Evolutionary conservation across 768 basidiomycete species (phyloP), one percentile per base, ranked within the genome.

Genomic region (Suillus decipiens): DNA sequence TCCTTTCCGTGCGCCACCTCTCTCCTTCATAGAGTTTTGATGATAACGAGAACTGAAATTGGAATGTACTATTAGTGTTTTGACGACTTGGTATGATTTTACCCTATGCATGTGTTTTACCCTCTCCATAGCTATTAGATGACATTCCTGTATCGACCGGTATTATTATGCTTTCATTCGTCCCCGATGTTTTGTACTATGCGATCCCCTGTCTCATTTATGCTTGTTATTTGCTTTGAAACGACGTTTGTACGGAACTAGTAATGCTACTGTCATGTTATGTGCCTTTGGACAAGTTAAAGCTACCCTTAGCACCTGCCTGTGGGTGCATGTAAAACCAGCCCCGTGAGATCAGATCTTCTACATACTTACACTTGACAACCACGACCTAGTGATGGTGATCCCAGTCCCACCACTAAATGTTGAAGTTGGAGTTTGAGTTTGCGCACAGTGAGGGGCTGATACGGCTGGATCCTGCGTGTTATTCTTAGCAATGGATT

Each of bases 81-180:
- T 11, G 10, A 28, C 17, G 10, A 28, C 15, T 57, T 57, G 39
- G 56, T 19, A 41, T 11, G 56, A 17, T 41, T 41, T 57, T 19
- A 41, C 24, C 22, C 55, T 17, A 57, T 57, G 39, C 56, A 39
- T 19, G 24, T 28, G 56, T 57, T 57, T 31, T 41, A 39, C 37
- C 9, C 37, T 5, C 28, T 41, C 3, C 39, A 19, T 41, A 17
- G 28, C 28, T 28, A 28, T 28, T 28, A 28, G 11, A 41, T 28
- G 37, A 41, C 28, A 6, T 24, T 39, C 17, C 1, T 39, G 22
- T 39, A n/a, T 53, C 12, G 31, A 19, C 24, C 28, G 39, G 10
- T 57, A 57, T 57, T 28, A 10, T 28, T 41, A 41, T 41, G 55
- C 36, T 24, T 24, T 56, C 34, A 24, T 56, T 36, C 54, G 17